Evolutionary conservation across 2,329 filamentous ascomycete genomes (phyloP).

Genomic region (Phyllosticta paracitricarpa): DNA sequence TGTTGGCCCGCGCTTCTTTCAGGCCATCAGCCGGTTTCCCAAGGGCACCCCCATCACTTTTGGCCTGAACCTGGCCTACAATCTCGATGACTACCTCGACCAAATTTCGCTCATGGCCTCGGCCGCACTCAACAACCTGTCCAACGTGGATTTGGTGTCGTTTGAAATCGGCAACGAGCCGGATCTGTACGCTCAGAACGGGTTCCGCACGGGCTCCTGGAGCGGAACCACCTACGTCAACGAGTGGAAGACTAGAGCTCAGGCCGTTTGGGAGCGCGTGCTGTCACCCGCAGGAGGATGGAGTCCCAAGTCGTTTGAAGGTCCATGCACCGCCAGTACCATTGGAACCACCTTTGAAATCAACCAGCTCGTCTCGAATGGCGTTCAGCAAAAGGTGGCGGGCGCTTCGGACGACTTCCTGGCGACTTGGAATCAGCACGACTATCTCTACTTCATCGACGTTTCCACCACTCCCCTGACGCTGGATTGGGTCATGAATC

Average conservation of each 20-base stretch:
- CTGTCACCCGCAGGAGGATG: conserved; percentile 29
- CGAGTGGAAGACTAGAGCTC: conserved; percentile 37
- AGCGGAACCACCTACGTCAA: conserved; percentile 34
- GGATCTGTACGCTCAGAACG: conserved; percentile 34
- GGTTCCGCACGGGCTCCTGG: conserved; percentile 37
- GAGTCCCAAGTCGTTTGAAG: conserved; percentile 38
- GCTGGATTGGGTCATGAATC: conserved; percentile 35
- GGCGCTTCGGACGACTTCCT: conserved; percentile 26
- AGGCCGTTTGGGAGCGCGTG: conserved; percentile 35
- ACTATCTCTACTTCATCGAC: conserved; percentile 45
- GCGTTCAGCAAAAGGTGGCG: conserved; percentile 29
- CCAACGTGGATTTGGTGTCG: conserved; percentile 30
- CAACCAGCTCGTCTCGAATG: conserved; percentile 29
- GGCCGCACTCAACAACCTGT: conserved; percentile 26
- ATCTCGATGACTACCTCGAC: conserved; percentile 33
- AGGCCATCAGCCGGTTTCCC: conserved; percentile 40
- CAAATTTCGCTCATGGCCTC: conserved; percentile 34
- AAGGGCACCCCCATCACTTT: conserved; percentile 40
- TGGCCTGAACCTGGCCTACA: conserved; percentile 42
- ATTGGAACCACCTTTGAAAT: conserved; percentile 43
- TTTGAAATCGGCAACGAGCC: conserved; percentile 38
- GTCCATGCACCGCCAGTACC: conserved; percentile 40
- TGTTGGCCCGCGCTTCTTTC: conserved; percentile 39
- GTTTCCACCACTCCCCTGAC: conserved; percentile 36
- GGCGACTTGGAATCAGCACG: conserved; percentile 42